Base-by-base conservation (phyloP, 2,329 filamentous ascomycete genomes). In the Lasiodiplodia hormozganensis region DNA sequence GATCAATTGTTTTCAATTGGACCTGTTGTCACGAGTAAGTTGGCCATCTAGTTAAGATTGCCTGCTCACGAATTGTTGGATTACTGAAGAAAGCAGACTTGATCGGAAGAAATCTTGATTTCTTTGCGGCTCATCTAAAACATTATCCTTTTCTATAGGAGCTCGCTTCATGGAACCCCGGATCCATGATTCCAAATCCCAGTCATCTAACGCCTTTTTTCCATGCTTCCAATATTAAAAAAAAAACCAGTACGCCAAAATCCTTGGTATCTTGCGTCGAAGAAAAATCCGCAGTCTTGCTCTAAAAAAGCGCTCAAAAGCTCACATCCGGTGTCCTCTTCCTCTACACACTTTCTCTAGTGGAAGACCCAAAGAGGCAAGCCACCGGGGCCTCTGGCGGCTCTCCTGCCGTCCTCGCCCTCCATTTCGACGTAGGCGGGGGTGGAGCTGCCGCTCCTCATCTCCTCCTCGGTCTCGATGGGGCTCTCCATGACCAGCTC, bases 401-500 rank as follows among this genome's bases (percentile, higher is more conserved):
- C 16, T 25, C 67, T 47, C 28, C 67, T 49, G 16, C 67, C 67
- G 28, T 68, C 67, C 58, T 68, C 67, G 18, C 67, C 67, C 40
- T 68, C 67, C 52, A 54, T 47, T 51, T 68, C 67, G n/a, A 68
- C 67, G 25, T 68, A 68, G 21, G 67, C 67, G 10, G 67, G 67
- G 5, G 67, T 68, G 25, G 36, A 64, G 16, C 47, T 49, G 4
- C 67, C 67, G 40, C 67, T 65, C 18, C n/a, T 57, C 49, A 28
- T 34, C 58, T 68, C 69, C 70, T 72, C 58, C 69, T 77, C 68
- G 54, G 21, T n/a, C 71, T 72, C 68, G 52, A 73, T 64, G 70
- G 72, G 47, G 75, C 76, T 69, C 82, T 82, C 84, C 77, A 85
- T 82, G 6, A 77, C 72, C 18, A 71, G 72, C 71, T 84, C 83